Evolutionary conservation across 805 yeast genomes (phyloP).

Genomic region (Metschnikowia vanudenii): DNA sequence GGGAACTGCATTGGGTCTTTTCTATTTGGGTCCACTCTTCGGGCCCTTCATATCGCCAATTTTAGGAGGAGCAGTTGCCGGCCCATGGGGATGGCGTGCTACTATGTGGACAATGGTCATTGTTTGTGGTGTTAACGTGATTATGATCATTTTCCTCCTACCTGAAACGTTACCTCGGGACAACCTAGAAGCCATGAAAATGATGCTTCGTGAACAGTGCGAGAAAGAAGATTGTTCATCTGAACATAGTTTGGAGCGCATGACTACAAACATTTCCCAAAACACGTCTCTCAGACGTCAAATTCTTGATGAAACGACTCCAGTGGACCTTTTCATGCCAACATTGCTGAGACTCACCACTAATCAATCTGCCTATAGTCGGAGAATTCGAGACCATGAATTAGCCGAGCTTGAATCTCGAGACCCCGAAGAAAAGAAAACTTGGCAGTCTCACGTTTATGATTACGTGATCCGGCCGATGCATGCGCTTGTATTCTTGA

Average conservation of each 20-base stretch:
- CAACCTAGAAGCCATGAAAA: conserved; percentile 47
- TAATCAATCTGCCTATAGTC: conserved; percentile 32
- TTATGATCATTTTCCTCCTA: conserved; percentile 51
- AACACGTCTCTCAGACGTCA: conserved; percentile 14
- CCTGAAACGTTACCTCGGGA: conserved; percentile 79
- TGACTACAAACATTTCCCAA: conserved; percentile 34
- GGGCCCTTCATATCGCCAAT: conserved; percentile 84
- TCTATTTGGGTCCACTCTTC: conserved; percentile 74
- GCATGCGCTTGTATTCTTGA: conserved; percentile 57
- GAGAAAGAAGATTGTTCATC: conserved; percentile 11
- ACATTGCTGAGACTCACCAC: conserved; percentile 37
- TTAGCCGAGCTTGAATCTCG: conserved; percentile 11
- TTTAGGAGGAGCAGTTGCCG: conserved; percentile 68
- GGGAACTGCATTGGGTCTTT: conserved; percentile 77
- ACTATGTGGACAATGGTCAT: conserved; percentile 84
- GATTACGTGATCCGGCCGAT: conserved; percentile 57
- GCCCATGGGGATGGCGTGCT: conserved; percentile 82
- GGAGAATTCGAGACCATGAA: conserved; percentile 26
- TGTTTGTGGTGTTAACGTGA: conserved; percentile 52
- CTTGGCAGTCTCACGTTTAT: conserved; percentile 26
- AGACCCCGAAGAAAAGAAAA: background rate
- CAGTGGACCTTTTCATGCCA: conserved; percentile 43
- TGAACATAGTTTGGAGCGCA: conserved; percentile 27
- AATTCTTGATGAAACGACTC: conserved; percentile 27
- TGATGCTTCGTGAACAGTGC: conserved; percentile 6